Evolutionary conservation across 2,329 filamentous ascomycete species (phyloP).

Genomic region (Fusarium secorum): DNA sequence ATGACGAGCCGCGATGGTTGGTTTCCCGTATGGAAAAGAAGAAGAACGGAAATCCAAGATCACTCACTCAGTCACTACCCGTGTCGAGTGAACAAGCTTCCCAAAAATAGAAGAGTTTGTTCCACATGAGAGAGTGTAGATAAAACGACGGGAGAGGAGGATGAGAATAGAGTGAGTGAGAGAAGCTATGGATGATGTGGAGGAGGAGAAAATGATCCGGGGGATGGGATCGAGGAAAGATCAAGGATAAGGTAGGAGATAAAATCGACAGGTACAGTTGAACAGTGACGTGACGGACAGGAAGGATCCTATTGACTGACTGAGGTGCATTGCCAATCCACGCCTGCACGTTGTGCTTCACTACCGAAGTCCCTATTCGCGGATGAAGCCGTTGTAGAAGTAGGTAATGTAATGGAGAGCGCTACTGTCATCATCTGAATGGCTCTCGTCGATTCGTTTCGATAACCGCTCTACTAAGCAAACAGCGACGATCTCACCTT

Average conservation of each 20-base stretch:
- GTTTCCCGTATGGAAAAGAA: slow-evolving; percentile 24
- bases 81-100: not conserved
- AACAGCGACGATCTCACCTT: not conserved
- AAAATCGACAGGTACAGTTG: slow-evolving; percentile 11
- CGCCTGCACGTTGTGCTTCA: not conserved
- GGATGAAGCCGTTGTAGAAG: not conserved
- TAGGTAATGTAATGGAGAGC: not conserved
- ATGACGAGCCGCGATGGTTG: slow-evolving; percentile 5
- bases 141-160: not conserved
- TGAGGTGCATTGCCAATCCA: not conserved
- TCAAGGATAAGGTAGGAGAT: slow-evolving; percentile 8
- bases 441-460: not conserved
- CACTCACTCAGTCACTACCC: not conserved
- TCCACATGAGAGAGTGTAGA: slow-evolving; percentile 2
- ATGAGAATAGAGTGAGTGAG: not conserved
- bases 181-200: slow-evolving; percentile 1
- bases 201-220: slow-evolving; percentile 22
- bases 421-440: slow-evolving; percentile 1
- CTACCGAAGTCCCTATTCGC: not conserved
- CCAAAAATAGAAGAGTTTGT: slow-evolving; percentile 8
- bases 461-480: slow-evolving; percentile 4
- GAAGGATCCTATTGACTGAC: slow-evolving; percentile 7
- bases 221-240: not conserved
- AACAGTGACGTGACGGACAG: slow-evolving; percentile 30
- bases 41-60: not conserved